Evolutionary conservation across 1,284 basidiomycete genomes (phyloP).

Genomic region (Trichosporon sp.): DNA sequence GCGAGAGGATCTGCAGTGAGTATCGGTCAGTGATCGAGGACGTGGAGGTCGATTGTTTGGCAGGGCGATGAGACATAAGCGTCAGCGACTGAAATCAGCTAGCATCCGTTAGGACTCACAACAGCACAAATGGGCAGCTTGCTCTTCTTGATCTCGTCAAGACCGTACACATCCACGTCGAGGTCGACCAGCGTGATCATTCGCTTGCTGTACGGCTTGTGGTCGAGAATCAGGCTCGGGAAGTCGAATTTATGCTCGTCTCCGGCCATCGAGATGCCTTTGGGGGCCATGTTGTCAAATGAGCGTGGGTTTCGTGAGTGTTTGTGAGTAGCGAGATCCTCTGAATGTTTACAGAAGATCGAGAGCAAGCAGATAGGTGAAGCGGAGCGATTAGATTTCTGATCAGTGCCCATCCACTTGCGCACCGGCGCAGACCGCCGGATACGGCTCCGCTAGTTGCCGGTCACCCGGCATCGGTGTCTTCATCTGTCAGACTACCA

Average conservation of each 20-base stretch:
- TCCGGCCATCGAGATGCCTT: background rate
- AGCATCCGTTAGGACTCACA: conserved; percentile 24
- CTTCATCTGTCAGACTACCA: background rate
- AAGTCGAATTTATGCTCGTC: conserved; percentile 7
- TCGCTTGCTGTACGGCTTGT: conserved; percentile 9
- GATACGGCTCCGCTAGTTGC: background rate
- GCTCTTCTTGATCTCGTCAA: conserved; percentile 36
- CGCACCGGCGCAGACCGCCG: background rate
- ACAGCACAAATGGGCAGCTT: conserved; percentile 27
- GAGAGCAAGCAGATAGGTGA: background rate
- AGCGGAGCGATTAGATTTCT: background rate
- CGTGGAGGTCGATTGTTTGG: no score
- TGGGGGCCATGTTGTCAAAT: background rate
- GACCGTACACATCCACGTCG: conserved; percentile 33
- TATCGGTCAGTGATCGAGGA: no score
- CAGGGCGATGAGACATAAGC: background rate
- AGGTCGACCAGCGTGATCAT: conserved; percentile 29
- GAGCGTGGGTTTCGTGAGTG: background rate
- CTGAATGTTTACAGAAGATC: background rate
- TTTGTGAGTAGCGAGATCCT: background rate
- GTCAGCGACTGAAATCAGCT: no score
- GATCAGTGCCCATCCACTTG: background rate
- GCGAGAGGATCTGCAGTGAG: conserved; percentile 30
- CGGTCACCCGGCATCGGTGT: background rate
- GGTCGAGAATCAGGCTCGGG: conserved; percentile 22